These are phyloP conservation scores for Alopecurus myosuroides DNA, from an alignment of 176 grass and related monocot genomes.

Conservation along the genomic window DNA sequence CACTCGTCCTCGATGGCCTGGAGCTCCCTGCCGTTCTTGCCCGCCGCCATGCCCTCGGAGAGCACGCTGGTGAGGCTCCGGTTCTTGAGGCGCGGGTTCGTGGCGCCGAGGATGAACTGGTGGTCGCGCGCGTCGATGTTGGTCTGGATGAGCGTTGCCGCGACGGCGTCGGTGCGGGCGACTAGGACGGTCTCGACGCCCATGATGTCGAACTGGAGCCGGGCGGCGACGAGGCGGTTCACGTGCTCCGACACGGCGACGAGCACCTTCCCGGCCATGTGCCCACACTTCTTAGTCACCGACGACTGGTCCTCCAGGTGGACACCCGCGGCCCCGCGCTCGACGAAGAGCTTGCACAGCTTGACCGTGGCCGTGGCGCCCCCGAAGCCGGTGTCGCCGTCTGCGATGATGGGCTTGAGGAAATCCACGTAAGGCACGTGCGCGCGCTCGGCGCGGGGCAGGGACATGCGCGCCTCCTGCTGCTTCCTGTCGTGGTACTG, in stretches of 20 bases:
- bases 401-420: slow-evolving; percentile 80
- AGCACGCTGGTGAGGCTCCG: slow-evolving; percentile 38
- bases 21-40: slow-evolving; percentile 60
- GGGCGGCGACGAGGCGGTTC: slow-evolving; percentile 80
- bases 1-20: slow-evolving; percentile 79
- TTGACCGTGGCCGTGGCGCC: slow-evolving; percentile 85
- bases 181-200: slow-evolving; percentile 81
- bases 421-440: slow-evolving; percentile 48
- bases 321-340: slow-evolving; percentile 79
- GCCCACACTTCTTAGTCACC: slow-evolving; percentile 81
- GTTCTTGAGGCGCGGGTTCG: slow-evolving; percentile 44
- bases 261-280: slow-evolving; percentile 96
- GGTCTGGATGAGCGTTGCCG: slow-evolving; percentile 82
- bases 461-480: slow-evolving; percentile 75
- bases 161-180: slow-evolving; percentile 78
- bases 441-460: slow-evolving; percentile 39
- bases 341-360: slow-evolving; percentile 95
- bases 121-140: slow-evolving; percentile 89
- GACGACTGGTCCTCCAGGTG: slow-evolving; percentile 97
- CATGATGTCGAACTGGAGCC: slow-evolving; percentile 96
- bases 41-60: slow-evolving; percentile 37
- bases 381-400: slow-evolving; percentile 84
- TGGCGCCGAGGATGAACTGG: slow-evolving; percentile 78
- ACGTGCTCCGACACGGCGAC: slow-evolving; percentile 75
- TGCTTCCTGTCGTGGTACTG: slow-evolving; percentile 85